These are phyloP conservation scores for Lenwebbia sp. DNA, from an alignment of 345 rosid genomes.

Conservation along the genomic window DNA sequence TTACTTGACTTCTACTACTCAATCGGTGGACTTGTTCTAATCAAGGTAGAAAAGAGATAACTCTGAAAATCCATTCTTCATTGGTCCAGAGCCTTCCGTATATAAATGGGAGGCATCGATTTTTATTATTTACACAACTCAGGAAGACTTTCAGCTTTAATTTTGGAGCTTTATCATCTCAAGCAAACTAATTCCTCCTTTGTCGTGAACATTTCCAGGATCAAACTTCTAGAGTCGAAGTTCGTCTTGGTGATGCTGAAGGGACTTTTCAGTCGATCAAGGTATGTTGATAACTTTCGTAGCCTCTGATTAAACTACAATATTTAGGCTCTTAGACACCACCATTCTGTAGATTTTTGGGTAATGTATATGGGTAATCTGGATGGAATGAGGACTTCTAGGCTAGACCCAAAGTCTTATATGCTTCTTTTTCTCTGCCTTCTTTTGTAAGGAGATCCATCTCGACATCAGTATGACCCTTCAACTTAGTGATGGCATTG, in stretches of 20 bases:
- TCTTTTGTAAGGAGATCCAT: not conserved
- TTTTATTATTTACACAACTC: not conserved
- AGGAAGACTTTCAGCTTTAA: not conserved
- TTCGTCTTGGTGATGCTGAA: slow-evolving; percentile 61
- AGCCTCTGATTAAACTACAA: not conserved
- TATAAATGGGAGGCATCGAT: not conserved
- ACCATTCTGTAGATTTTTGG: not conserved
- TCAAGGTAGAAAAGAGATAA: slow-evolving; percentile 45
- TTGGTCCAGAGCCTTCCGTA: not conserved
- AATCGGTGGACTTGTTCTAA: slow-evolving; percentile 56
- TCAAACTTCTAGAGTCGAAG: slow-evolving; percentile 47
- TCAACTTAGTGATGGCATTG: not conserved
- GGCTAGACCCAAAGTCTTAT: not conserved
- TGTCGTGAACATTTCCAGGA: slow-evolving; percentile 28
- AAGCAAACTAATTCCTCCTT: not conserved
- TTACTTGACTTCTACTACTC: slow-evolving; percentile 72
- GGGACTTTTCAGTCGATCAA: slow-evolving; percentile 69
- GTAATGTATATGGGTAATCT: not conserved
- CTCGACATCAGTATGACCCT: not conserved
- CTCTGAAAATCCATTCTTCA: not conserved
- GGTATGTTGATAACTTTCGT: slow-evolving; percentile 28
- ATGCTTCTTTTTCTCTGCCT: not conserved
- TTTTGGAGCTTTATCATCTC: not conserved
- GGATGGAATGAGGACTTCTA: not conserved
- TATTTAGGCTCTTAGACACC: not conserved